phyloP scores from a whole-genome alignment of 306 rosid genomes.

The Quercus bicolor region DNA sequence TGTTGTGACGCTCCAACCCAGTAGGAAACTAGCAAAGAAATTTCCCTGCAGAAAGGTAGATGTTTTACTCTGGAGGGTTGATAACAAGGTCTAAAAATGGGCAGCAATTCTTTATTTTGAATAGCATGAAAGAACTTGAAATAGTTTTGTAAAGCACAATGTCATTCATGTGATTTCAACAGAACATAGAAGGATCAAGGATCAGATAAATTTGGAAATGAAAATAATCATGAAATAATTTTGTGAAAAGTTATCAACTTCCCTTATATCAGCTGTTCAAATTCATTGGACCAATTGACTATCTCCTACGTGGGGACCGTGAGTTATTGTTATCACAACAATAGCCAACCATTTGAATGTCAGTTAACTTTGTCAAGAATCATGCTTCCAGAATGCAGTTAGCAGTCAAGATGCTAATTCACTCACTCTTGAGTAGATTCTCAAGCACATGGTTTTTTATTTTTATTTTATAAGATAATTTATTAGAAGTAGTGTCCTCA shows the following conservation, averaged over 20 bases:
- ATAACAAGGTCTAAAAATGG: neutral
- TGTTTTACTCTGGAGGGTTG: slow-evolving; percentile 9
- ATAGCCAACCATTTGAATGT: neutral
- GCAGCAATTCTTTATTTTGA: neutral
- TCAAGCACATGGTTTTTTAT: neutral
- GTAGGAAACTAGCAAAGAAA: slow-evolving; percentile 82
- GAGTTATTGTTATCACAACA: neutral
- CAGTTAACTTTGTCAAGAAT: neutral
- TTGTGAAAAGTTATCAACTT: neutral
- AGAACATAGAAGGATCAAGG: neutral
- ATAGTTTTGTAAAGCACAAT: neutral
- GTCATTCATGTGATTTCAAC: neutral
- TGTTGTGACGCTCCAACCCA: slow-evolving; percentile 92
- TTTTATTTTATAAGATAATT: too few relatives aligned
- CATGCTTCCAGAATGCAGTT: neutral
- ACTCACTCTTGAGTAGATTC: neutral
- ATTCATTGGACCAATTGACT: neutral
- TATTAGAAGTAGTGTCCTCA: too few relatives aligned
- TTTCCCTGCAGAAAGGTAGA: slow-evolving; percentile 57
- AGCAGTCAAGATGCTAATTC: neutral
- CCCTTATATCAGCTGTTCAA: slow-evolving; percentile 22
- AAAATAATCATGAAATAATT: slow-evolving; percentile 17
- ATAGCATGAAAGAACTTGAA: slow-evolving; percentile 1
- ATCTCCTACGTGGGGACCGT: neutral
- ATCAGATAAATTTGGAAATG: neutral